Conservation (phyloP, 148 eudicot genomes). For the Camellia japonica region DNA sequence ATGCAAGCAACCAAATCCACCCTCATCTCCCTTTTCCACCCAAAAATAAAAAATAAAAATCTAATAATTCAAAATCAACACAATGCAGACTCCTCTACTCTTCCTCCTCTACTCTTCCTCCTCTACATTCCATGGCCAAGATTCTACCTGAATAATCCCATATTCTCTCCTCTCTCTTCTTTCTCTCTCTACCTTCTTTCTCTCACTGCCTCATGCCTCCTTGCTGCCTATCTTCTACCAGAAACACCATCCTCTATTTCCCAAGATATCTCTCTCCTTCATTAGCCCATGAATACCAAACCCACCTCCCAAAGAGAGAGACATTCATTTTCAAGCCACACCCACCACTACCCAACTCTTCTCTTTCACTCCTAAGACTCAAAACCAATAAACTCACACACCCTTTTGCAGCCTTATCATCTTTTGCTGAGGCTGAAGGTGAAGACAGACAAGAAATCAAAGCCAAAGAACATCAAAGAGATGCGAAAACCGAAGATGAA, state of each 20-base stretch:
- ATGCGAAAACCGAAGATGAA: slow-evolving; percentile 23
- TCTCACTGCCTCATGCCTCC: slow-evolving; percentile 44
- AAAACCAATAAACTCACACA: slow-evolving; percentile 31
- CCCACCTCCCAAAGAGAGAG: slow-evolving; percentile 27
- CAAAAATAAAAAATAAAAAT: background rate
- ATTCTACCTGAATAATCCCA: slow-evolving; percentile 38
- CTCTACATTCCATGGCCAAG: slow-evolving; percentile 54
- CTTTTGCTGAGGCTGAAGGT: slow-evolving; percentile 65
- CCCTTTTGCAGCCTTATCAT: slow-evolving; percentile 67
- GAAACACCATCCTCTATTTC: slow-evolving; percentile 38
- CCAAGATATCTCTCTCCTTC: slow-evolving; percentile 19
- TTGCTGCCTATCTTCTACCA: slow-evolving; percentile 56
- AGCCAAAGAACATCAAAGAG: slow-evolving; percentile 21
- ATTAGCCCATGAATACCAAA: slow-evolving; percentile 16
- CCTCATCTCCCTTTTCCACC: slow-evolving; percentile 16
- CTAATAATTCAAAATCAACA: background rate
- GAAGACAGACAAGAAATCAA: slow-evolving; percentile 29
- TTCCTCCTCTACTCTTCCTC: slow-evolving; percentile 16
- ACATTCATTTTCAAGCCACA: slow-evolving; percentile 31
- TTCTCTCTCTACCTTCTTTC: slow-evolving; percentile 6
- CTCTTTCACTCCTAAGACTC: slow-evolving; percentile 38
- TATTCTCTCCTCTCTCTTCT: slow-evolving; percentile 12
- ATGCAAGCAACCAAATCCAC: slow-evolving; percentile 28
- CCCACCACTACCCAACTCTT: slow-evolving; percentile 25
- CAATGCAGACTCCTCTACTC: slow-evolving; percentile 16